Conservation (phyloP, 208 protist genomes). For the Trypanosoma vivax region DNA sequence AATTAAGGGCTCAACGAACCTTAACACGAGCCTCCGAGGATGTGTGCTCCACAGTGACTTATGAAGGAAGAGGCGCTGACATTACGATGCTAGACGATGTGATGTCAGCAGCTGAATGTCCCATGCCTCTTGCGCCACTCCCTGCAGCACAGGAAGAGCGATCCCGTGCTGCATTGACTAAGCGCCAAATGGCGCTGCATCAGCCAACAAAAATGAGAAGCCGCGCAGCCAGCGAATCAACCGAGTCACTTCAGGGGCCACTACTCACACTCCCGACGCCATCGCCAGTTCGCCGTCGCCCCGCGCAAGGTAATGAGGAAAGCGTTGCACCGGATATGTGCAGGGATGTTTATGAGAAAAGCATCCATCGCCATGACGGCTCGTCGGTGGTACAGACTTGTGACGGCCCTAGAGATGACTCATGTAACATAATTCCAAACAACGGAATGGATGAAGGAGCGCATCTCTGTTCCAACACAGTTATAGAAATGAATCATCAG, state of each 20-base stretch:
- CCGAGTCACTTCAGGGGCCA: not conserved
- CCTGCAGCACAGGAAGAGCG: slow-evolving; percentile 5
- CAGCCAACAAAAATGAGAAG: not conserved
- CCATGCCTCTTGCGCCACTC: slow-evolving; percentile 13
- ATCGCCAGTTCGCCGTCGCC: not conserved
- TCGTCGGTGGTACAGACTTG: too few relatives aligned
- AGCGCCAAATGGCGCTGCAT: not conserved
- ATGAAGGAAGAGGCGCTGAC: not conserved
- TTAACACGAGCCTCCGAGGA: not conserved
- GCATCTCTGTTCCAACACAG: too few relatives aligned
- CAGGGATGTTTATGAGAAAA: not conserved
- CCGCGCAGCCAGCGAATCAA: not conserved
- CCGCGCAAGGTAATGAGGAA: not conserved
- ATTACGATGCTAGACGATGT: not conserved
- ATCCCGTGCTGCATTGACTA: not conserved
- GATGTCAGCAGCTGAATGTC: not conserved
- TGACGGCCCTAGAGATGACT: too few relatives aligned
- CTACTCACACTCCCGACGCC: slow-evolving; percentile 11
- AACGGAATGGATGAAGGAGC: too few relatives aligned
- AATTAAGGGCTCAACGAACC: slow-evolving; percentile 15
- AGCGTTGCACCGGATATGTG: not conserved
- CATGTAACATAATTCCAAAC: too few relatives aligned
- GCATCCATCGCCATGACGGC: not conserved
- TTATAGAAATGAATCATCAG: too few relatives aligned
- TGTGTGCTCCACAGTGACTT: not conserved